Percentiles rank a stretch among this genome's conserved stretches.
Conservation (phyloP, 148 eudicot species). For the Rhododendron williamsianum region DNA sequence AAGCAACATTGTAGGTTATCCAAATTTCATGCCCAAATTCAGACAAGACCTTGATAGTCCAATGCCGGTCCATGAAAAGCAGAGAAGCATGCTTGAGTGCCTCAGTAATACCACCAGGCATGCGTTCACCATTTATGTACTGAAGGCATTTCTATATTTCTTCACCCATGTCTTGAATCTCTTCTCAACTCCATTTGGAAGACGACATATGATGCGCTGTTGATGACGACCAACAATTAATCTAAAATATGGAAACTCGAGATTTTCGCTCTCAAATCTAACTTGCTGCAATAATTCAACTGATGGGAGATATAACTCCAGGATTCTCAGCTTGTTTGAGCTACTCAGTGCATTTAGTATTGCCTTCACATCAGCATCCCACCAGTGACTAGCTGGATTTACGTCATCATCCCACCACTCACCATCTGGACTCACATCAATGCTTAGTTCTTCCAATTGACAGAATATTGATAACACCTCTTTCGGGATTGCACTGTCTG, state of each 20-base stretch:
- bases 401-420: background rate
- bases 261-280: too few species aligned
- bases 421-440: background rate
- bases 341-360: background rate
- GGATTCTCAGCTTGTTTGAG: background rate
- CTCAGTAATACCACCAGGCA: background rate
- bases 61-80: background rate
- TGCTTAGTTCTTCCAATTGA: background rate
- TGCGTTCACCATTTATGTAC: background rate
- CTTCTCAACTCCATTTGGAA: background rate
- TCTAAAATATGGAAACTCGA: background rate
- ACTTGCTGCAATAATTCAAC: background rate
- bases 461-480: background rate
- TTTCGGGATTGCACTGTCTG: background rate
- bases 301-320: background rate
- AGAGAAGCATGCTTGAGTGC: background rate
- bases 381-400: background rate
- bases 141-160: background rate
- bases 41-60: background rate
- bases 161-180: background rate
- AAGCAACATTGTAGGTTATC: background rate
- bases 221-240: background rate
- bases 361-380: background rate
- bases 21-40: background rate
- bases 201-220: background rate